These are phyloP conservation scores for Solanum boliviense DNA, from an alignment of 257 asterid species.

Conservation along the genomic window DNA sequence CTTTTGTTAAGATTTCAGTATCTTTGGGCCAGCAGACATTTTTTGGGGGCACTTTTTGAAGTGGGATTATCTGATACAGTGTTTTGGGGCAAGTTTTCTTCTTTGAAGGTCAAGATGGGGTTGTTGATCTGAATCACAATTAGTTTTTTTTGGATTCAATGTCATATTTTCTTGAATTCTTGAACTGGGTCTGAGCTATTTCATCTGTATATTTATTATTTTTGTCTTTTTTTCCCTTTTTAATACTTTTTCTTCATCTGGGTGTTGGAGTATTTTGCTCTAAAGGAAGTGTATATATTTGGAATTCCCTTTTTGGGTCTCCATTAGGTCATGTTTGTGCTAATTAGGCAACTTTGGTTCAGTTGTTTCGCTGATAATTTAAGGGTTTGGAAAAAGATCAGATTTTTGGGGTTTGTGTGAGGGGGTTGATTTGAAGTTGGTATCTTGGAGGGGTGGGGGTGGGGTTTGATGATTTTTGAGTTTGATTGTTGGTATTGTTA, in stretches of 20 bases:
- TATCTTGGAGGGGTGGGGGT: not conserved
- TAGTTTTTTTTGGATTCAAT: not conserved
- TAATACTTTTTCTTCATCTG: not conserved
- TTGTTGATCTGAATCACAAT: constrained; percentile 7
- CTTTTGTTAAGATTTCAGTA: not conserved
- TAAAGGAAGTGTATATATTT: not conserved
- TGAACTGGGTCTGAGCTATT: not conserved
- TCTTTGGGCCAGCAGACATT: not conserved
- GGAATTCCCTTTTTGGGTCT: not conserved
- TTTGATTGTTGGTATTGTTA: constrained; percentile 15
- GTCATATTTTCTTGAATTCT: not conserved
- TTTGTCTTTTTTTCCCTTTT: not conserved
- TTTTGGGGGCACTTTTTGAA: not conserved
- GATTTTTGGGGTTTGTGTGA: not conserved
- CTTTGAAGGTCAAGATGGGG: not conserved
- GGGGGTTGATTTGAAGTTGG: not conserved
- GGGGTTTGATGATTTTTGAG: not conserved
- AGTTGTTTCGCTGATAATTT: not conserved
- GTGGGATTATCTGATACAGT: constrained; percentile 1
- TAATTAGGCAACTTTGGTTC: not conserved
- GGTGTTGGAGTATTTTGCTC: not conserved
- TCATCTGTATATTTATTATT: not conserved
- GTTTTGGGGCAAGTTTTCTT: not conserved
- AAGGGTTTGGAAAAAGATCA: not conserved
- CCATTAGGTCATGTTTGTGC: not conserved